phyloP scores from a whole-genome alignment of 2,329 filamentous ascomycete species.

The Ceratocystis diversiconidia region DNA sequence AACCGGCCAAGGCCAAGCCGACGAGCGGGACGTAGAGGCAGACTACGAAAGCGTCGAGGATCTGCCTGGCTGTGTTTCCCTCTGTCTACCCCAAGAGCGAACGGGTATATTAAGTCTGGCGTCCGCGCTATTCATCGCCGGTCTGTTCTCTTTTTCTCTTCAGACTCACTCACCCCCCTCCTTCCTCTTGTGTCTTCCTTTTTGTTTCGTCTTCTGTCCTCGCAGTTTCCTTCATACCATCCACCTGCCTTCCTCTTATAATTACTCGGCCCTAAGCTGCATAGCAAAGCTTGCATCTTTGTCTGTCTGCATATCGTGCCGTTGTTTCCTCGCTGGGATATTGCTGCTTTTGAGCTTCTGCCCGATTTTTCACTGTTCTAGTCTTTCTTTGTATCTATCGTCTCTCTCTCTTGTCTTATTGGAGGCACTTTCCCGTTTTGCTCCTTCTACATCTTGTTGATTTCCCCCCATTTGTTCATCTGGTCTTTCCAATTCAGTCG shows the following conservation, averaged over 20 bases:
- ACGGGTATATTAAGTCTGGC: not conserved
- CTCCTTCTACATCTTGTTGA: not conserved
- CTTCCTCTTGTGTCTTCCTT: not conserved
- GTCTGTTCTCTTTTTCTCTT: not conserved
- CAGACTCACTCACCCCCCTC: not conserved
- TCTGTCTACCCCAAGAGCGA: not conserved
- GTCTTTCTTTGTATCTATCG: not conserved
- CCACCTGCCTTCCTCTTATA: not conserved
- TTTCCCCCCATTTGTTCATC: not conserved
- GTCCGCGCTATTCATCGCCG: not conserved
- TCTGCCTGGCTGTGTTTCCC: not conserved
- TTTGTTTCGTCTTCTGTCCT: not conserved
- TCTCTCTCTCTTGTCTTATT: not conserved
- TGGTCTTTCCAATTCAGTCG: not conserved
- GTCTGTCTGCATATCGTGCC: not conserved
- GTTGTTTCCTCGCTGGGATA: not conserved
- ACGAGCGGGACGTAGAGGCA: not conserved
- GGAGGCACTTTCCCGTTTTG: conserved; percentile 5
- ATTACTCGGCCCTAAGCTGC: not conserved
- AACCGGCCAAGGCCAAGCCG: not conserved
- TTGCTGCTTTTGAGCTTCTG: not conserved
- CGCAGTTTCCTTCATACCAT: not conserved
- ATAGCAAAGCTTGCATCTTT: not conserved
- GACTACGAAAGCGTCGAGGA: not conserved
- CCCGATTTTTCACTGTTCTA: not conserved